Base-by-base conservation (phyloP, 768 basidiomycete genomes). In the Hemileccinum rubropunctum region DNA sequence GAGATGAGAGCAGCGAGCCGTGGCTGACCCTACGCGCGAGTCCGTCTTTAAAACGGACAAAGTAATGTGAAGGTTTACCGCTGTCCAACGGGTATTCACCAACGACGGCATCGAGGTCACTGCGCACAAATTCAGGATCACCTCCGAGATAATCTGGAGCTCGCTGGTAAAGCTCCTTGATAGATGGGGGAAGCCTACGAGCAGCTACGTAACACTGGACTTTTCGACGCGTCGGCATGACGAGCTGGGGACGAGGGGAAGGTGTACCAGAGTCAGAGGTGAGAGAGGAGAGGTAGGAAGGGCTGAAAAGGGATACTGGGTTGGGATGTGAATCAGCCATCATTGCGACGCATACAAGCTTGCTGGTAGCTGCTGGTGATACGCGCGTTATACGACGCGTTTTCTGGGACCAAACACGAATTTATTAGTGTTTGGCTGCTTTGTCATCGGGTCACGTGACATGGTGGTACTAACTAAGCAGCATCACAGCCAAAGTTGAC, bases 1-100 rank as follows among this genome's bases (percentile, higher is more conserved):
- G 12, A 18, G 11, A 33, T 12, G 12, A n/a, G 3, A n/a, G 37
- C 4, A 40, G 15, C 32, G 28, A 43, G 11, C 30, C 20, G 17
- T 23, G 38, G 62, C 75, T 49, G 51, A 85, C 87, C 70, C 76
- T 82, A 57, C 78, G 73, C 11, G 77, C 75, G 26, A 81, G 75
- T n/a, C 82, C 86, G 15, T 76, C 76, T 39, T 69, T 65, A 54
- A 76, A 78, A 32, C 79, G 76, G 37, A 81, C 86, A 66, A 77
- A 90, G 62, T 82, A 88, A 59, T 75, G 85, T 15, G 71, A 60
- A n/a, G 64, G 60, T 18, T 56, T 59, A 7, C 60, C 66, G 5
- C 38, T 45, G 17, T 51, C 52, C 18, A 58, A 35, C 3, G 58
- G 64, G 52, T 77, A 75, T 61, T 87, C 82, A 7, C 85, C 85